These are phyloP conservation scores for Fusarium tuaranense DNA, from an alignment of 2,329 filamentous ascomycete genomes.

Conservation along the genomic window DNA sequence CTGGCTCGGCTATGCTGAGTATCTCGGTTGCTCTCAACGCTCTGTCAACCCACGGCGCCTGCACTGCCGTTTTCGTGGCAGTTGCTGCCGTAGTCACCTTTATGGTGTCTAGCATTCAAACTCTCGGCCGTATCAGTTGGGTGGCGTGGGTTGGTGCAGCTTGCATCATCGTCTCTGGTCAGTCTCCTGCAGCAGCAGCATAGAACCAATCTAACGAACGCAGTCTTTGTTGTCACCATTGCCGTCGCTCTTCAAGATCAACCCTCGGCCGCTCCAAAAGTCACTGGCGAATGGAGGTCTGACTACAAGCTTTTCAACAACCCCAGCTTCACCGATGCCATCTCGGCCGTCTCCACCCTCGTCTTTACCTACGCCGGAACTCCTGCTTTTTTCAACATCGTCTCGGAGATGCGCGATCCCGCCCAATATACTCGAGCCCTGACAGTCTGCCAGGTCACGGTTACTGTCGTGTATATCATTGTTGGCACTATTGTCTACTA, in stretches of 20 bases:
- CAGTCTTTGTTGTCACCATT: slow-evolving; percentile 10
- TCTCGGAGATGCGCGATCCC: slow-evolving; percentile 47
- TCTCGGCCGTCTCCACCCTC: slow-evolving; percentile 45
- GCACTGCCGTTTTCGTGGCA: slow-evolving; percentile 54
- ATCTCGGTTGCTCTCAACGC: slow-evolving; percentile 54
- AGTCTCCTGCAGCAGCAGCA: neutral
- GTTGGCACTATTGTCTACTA: slow-evolving; percentile 55
- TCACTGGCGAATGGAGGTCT: slow-evolving; percentile 36
- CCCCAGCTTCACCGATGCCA: slow-evolving; percentile 45
- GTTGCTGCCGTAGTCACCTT: slow-evolving; percentile 45
- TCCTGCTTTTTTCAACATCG: slow-evolving; percentile 46
- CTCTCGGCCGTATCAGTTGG: slow-evolving; percentile 47
- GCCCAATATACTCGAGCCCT: slow-evolving; percentile 35
- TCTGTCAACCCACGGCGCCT: slow-evolving; percentile 51
- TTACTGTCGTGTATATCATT: slow-evolving; percentile 46
- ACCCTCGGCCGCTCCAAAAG: slow-evolving; percentile 3
- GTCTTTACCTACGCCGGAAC: slow-evolving; percentile 52
- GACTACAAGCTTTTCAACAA: slow-evolving; percentile 45
- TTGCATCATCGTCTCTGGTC: slow-evolving; percentile 12
- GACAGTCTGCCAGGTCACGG: slow-evolving; percentile 36
- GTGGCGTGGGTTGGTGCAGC: slow-evolving; percentile 42
- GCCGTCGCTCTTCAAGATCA: slow-evolving; percentile 14
- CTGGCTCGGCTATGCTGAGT: slow-evolving; percentile 36
- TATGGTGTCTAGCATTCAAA: slow-evolving; percentile 47
- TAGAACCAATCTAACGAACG: neutral